A percentile compares a stretch with the other conserved stretches of the same genome.
Conservation (phyloP, 257 asterid genomes). For the Osmanthus fragrans region DNA sequence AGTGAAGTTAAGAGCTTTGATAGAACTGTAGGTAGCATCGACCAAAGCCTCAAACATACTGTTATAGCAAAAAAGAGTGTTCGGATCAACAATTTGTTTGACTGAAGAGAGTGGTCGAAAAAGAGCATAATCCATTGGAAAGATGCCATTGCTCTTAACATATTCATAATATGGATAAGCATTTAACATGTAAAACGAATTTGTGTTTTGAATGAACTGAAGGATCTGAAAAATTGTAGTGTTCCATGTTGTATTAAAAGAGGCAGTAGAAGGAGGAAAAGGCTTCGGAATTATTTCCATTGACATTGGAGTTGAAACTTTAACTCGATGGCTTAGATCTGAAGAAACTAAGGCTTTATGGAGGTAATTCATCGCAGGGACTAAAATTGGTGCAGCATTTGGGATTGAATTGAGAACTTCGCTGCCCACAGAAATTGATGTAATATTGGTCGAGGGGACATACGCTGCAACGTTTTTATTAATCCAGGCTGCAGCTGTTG, state of each 20-base stretch:
- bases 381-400: constrained; percentile 61
- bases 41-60: constrained; percentile 87
- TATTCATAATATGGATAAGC: constrained; percentile 77
- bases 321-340: constrained; percentile 54
- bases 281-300: constrained; percentile 63
- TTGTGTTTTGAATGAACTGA: constrained; percentile 66
- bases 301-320: constrained; percentile 75
- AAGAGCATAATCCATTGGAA: constrained; percentile 83
- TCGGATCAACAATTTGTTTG: constrained; percentile 80
- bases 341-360: constrained; percentile 78
- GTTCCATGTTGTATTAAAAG: constrained; percentile 60
- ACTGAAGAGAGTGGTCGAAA: constrained; percentile 69
- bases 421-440: constrained; percentile 79
- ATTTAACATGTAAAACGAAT: constrained; percentile 79
- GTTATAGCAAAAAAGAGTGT: constrained; percentile 65
- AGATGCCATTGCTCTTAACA: constrained; percentile 63
- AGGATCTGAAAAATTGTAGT: constrained; percentile 64
- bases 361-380: constrained; percentile 71
- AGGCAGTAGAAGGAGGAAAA: constrained; percentile 85
- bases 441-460: constrained; percentile 67
- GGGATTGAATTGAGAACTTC: constrained; percentile 75
- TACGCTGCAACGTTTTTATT: constrained; percentile 61
- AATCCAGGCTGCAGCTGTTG: constrained; percentile 80
- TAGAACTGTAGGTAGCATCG: constrained; percentile 75
- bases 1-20: constrained; percentile 58